Conservation (phyloP, 306 rosid species). For the Citrullus amarus region DNA sequence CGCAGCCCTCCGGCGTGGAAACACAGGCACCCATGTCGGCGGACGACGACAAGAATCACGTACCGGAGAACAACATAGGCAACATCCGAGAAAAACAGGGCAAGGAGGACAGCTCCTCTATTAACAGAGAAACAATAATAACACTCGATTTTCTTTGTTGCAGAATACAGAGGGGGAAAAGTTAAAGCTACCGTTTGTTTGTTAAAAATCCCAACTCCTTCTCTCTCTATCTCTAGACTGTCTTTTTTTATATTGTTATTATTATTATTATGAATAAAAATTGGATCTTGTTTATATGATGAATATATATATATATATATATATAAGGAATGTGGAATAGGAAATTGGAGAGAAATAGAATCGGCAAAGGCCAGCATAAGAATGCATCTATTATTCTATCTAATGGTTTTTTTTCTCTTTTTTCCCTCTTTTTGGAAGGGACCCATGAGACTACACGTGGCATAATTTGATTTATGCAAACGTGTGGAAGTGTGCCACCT, state of each 20-base stretch:
- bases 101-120: neutral
- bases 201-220: neutral
- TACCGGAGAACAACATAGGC: neutral
- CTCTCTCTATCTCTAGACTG: neutral
- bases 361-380: conserved; percentile 21
- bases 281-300: neutral
- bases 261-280: neutral
- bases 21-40: conserved; percentile 74
- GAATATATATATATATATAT: neutral
- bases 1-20: conserved; percentile 55
- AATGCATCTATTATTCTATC: conserved; percentile 5
- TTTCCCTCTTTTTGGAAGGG: neutral
- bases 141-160: neutral
- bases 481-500: conserved; percentile 36
- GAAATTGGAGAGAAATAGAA: conserved; percentile 2
- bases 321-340: neutral
- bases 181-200: neutral
- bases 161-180: neutral
- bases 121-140: neutral
- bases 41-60: neutral
- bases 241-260: neutral
- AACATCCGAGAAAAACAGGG: neutral
- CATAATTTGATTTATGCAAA: neutral
- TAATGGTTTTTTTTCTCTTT: neutral
- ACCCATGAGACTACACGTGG: conserved; percentile 39